Base-by-base conservation (phyloP, 1,139 yeast genomes). In the Suhomyces ambrosiae region DNA sequence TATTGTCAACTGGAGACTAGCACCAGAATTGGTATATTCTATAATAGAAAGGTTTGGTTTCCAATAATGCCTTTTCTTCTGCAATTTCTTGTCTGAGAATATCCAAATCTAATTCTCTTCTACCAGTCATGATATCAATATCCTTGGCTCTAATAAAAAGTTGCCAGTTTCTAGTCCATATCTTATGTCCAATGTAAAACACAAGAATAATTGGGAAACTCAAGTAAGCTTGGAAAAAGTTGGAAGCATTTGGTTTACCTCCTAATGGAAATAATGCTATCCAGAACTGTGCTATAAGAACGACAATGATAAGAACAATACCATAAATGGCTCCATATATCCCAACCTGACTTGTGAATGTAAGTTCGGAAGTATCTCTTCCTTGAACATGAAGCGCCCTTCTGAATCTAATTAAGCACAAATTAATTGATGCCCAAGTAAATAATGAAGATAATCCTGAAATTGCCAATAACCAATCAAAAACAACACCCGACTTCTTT, bases 21-120 rank as follows among this genome's bases (percentile, higher is more conserved):
- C 83, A 78, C 78, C 79, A 74, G 61, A 74, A 72, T 38, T 58
- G 52, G 48, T 55, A 64, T 9, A 55, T 34, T 48, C 73, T 67
- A 44, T 47, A 46, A 50, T 53, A 60, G 52, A 66, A 43, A 23
- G 70, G 59, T 41, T 65, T 51, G 50, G 56, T 52, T 19, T 54
- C 57, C 47, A 63, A 50, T 35, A 53, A 48, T 25, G 63, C 76
- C 45, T 58, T 61, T 48, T 76, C 79, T 53, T 72, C 79, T 27
- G 62, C 67, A 35, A 73, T 65, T 54, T 78, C 84, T 46, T 69
- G 78, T 47, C 58, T 65, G 41, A 79, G 53, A 42, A 65, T 60
- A 36, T 76, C 83, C 44, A 72, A 60, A 50, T 80, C 84, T 48
- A 74, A 63, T 37, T 76, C 74, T 48, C 80, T 70, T 57, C 82